Conservation (phyloP, 805 yeast species). For the Yarrowia sp. region DNA sequence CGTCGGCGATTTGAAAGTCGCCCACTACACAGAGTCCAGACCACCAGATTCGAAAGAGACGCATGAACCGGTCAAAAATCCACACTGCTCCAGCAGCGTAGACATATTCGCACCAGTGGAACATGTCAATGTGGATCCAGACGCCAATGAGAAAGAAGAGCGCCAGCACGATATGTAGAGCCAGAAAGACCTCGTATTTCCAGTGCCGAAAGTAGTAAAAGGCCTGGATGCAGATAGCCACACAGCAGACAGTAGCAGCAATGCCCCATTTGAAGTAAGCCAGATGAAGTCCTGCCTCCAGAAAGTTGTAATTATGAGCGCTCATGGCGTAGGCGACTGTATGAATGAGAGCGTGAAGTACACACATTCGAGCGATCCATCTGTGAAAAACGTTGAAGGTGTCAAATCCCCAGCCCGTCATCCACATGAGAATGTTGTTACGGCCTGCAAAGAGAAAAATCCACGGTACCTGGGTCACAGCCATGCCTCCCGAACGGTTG, state of each 20-base stretch:
- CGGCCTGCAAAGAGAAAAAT: conserved; percentile 54
- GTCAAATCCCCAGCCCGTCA: conserved; percentile 61
- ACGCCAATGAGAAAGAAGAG: conserved; percentile 50
- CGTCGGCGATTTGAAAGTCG: conserved; percentile 11
- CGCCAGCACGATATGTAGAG: conserved; percentile 56
- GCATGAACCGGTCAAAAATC: conserved; percentile 62
- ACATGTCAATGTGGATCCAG: conserved; percentile 52
- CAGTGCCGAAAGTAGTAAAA: conserved; percentile 49
- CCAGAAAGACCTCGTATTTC: conserved; percentile 58
- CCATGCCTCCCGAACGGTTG: conserved; percentile 32
- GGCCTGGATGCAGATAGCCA: conserved; percentile 49
- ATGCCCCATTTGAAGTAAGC: conserved; percentile 41
- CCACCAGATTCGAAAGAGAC: conserved; percentile 51
- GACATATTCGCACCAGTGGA: conserved; percentile 47
- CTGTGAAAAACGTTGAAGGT: conserved; percentile 60
- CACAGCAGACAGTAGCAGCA: conserved; percentile 43
- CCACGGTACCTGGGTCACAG: conserved; percentile 34
- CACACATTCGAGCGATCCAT: conserved; percentile 35
- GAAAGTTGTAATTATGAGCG: conserved; percentile 22
- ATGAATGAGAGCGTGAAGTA: conserved; percentile 33
- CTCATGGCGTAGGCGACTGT: conserved; percentile 12
- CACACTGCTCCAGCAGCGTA: conserved; percentile 62
- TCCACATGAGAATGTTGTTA: conserved; percentile 59
- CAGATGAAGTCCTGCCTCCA: background rate
- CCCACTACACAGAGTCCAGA: conserved; percentile 47